Base-by-base conservation (phyloP, 352 stramenopile genomes). In the Aphanomyces invadans region DNA sequence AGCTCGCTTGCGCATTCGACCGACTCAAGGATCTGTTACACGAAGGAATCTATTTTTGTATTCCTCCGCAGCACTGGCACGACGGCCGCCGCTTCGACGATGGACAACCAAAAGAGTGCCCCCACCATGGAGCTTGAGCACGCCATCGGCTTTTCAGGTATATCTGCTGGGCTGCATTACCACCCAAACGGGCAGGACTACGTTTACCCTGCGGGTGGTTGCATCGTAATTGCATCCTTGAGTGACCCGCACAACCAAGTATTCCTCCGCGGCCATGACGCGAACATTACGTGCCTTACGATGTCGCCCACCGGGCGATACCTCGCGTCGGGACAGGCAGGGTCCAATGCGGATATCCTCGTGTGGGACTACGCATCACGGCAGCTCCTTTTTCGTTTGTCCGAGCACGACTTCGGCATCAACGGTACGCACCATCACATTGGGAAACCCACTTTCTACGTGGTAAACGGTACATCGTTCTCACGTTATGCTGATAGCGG, bases 371-470 rank as follows among this genome's bases (percentile, higher is more conserved):
- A 92, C 55, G 62, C 74, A 26, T 70, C 76, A 33, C 76, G 80
- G 51, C 61, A 75, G n/a, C 51, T 94, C 15, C 67, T 91, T 4
- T 96, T 95, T 51, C 72, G 91, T 11, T 74, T 98, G 21, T 83
- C 77, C 2, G 92, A 98, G 68, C 90, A 98, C 76, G 92, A 98
- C 71, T 69, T 78, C 63, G 90, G 87, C n/a, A 80, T 98, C 52
- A 61, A 68, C 29, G 55, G 55, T 64, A 32, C 23, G 12, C 19
- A n/a, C n/a, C n/a, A n/a, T n/a, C n/a, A n/a, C n/a, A n/a, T n/a
- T n/a, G n/a, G n/a, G n/a, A n/a, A n/a, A n/a, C n/a, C n/a, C n/a
- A n/a, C n/a, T n/a, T n/a, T n/a, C n/a, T n/a, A n/a, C 10, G 17
- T 4, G 5, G 11, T n/a, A 23, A 32, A 19, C 3, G 53, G 0